Evolutionary conservation across 768 basidiomycete species (phyloP), one percentile per base, ranked within the genome.

Genomic region (Tylopilus cervinicoccineus): DNA sequence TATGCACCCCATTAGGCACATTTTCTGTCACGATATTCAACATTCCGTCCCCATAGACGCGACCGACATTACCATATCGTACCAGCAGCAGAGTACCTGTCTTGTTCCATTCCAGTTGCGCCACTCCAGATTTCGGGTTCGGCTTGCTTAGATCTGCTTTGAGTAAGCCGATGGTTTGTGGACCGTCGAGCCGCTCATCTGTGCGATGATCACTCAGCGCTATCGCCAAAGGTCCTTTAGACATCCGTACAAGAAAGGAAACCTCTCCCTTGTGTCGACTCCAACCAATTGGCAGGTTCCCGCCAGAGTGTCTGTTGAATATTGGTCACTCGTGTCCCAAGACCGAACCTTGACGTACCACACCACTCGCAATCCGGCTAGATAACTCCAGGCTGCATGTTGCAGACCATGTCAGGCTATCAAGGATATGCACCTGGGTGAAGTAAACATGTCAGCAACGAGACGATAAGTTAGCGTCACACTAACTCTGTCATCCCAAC

Each of bases 401-500:
- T 8, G 77, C 71, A 13, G 80, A 80, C 91, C 91, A 93, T 38
- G 81, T 86, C 33, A 88, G 63, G 54, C 76, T 79, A 59, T 88
- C 86, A 27, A 93, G 71, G 50, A 93, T 76, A 52, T 90, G 73
- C 24, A 93, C 73, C 91, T 93, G 31, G 14, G 48, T 37, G 34
- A 33, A 16, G 27, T 57, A 34, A 49, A 41, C 24, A 24, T 12
- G 23, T 57, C 27, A 47, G 45, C 32, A 37, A 14, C n/a, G 24
- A 16, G 7, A 16, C 27, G 27, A 39, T 45, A 22, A 46, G 38
- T 5, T 33, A 5, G 14, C 27, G 26, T 43, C 29, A 19, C 4
- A 55, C 70, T 34, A 46, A 87, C 91, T 69, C 86, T 90, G 58
- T 93, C 91, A 67, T 94, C 92, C 81, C 86, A 93, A 11, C 93